Conservation (phyloP, 2,329 filamentous ascomycete species). For the Aspergillus fumigatiaffinis region DNA sequence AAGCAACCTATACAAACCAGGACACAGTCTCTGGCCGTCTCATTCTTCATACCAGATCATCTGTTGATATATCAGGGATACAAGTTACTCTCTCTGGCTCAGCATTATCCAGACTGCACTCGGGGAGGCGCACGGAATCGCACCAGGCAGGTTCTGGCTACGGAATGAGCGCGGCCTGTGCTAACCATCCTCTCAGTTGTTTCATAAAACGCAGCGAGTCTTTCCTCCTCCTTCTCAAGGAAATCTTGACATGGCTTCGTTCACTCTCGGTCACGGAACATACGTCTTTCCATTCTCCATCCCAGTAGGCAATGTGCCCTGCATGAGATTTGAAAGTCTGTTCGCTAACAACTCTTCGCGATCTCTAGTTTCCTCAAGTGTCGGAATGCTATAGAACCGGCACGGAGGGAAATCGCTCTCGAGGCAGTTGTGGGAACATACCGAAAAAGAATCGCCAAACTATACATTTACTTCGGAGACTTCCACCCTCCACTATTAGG, state of each 20-base stretch:
- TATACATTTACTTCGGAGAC: constrained; percentile 7
- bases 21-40: constrained; percentile 14
- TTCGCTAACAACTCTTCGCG: neutral
- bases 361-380: constrained; percentile 9
- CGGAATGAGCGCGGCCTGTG: too few relatives aligned
- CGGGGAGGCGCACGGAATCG: constrained; percentile 6
- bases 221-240: constrained; percentile 5
- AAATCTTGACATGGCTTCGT: too few relatives aligned
- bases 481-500: constrained; percentile 10
- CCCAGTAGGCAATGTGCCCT: neutral
- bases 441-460: neutral
- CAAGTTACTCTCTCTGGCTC: constrained; percentile 10
- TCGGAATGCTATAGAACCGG: constrained; percentile 11
- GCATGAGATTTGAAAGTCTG: too few relatives aligned
- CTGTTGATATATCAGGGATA: constrained; percentile 11
- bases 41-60: constrained; percentile 7
- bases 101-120: constrained; percentile 11
- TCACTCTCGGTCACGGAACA: neutral
- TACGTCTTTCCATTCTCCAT: constrained; percentile 11
- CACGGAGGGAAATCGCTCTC: neutral
- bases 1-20: constrained; percentile 6
- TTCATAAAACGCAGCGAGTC: constrained; percentile 2
- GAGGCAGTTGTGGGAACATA: neutral
- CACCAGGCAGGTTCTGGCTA: constrained; percentile 8
- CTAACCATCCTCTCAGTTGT: constrained; percentile 3